Percentiles rank a stretch among this genome's conserved stretches.
These are phyloP conservation scores for Syncephalastrum racemosum DNA, from an alignment of 371 early-diverging fungal genomes.

Conservation along the genomic window DNA sequence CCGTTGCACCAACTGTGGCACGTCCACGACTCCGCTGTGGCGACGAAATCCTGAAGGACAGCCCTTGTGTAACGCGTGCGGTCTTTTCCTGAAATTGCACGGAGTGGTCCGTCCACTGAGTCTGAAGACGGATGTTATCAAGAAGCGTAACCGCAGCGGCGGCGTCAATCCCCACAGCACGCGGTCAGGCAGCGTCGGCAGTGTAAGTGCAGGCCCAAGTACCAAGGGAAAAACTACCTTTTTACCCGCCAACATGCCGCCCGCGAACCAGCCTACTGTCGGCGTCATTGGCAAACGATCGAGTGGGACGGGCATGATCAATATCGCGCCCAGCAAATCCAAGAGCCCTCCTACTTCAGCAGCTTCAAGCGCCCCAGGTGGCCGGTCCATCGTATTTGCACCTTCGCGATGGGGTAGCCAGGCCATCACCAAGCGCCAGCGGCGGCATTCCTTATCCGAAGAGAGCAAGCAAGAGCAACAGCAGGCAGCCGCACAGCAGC, in stretches of 20 bases:
- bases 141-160: conserved; percentile 71
- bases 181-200: background rate
- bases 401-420: conserved; percentile 29
- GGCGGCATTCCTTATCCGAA: conserved; percentile 34
- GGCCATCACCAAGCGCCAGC: conserved; percentile 33
- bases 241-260: background rate
- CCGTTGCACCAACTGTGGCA: conserved; percentile 86
- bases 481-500: conserved; percentile 1
- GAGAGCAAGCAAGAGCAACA: conserved; percentile 9
- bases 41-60: conserved; percentile 77
- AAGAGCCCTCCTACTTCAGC: conserved; percentile 6
- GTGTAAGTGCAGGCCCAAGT: background rate
- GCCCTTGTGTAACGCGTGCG: conserved; percentile 64
- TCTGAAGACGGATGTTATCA: conserved; percentile 79
- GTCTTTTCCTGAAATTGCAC: conserved; percentile 79
- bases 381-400: conserved; percentile 35
- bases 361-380: conserved; percentile 3
- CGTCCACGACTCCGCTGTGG: conserved; percentile 94
- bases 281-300: conserved; percentile 28
- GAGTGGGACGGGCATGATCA: conserved; percentile 21
- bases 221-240: conserved; percentile 10
- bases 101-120: conserved; percentile 74
- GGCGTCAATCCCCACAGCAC: conserved; percentile 1
- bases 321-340: conserved; percentile 17
- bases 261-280: conserved; percentile 12